Conservation (phyloP, 345 rosid species). For the Trapa bicornis region DNA sequence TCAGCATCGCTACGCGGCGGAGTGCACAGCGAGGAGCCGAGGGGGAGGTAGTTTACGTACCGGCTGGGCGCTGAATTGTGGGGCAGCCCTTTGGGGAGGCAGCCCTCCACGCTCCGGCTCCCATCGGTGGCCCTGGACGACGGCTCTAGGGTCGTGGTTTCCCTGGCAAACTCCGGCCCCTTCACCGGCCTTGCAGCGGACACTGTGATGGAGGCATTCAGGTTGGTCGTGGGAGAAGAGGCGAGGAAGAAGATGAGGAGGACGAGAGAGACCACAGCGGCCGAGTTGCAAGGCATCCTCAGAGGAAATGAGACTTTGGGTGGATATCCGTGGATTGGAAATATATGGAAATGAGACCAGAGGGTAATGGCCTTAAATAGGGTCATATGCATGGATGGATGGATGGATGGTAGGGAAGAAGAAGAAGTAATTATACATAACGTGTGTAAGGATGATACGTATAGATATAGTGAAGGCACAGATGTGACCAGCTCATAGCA, state of each 20-base stretch:
- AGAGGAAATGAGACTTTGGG: not conserved
- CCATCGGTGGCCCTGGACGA: not conserved
- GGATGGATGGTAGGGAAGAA: constrained; percentile 1
- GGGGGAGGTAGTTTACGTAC: constrained; percentile 31
- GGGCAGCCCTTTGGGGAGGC: constrained; percentile 54
- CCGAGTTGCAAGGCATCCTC: constrained; percentile 14
- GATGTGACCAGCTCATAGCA: constrained; percentile 5
- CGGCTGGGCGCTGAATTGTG: constrained; percentile 45
- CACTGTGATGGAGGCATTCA: not conserved
- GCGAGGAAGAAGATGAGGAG: constrained; percentile 22
- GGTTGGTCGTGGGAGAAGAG: constrained; percentile 8
- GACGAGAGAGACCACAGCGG: constrained; percentile 12
- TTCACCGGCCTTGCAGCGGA: constrained; percentile 23
- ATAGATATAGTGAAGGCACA: not conserved
- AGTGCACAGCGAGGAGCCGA: constrained; percentile 25
- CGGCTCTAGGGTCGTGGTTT: constrained; percentile 13
- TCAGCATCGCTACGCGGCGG: not conserved
- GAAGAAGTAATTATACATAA: not conserved
- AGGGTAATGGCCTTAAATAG: constrained; percentile 20
- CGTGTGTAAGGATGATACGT: not conserved
- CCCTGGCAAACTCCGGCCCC: not conserved
- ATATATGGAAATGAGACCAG: not conserved
- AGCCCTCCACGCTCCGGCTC: constrained; percentile 16
- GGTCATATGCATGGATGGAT: constrained; percentile 8
- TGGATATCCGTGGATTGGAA: not conserved